Conservation (phyloP, 495 filamentous ascomycete species). For the Stereocaulon alpinum region DNA sequence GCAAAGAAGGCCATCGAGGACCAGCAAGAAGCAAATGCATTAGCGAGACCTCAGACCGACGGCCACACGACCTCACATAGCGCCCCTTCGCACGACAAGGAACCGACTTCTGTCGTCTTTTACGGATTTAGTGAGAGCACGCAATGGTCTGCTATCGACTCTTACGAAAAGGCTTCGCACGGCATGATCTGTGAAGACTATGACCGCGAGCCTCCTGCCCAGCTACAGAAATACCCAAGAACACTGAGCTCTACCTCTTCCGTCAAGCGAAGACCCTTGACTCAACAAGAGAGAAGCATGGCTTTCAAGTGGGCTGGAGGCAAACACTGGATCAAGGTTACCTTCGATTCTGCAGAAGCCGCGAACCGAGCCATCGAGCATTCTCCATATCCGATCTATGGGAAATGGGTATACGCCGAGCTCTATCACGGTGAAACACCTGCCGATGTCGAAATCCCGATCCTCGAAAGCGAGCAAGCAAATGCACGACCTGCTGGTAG, state of each 20-base stretch:
- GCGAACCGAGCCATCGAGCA: conserved; percentile 65
- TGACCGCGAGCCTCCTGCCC: conserved; percentile 53
- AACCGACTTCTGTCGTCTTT: conserved; percentile 72
- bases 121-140: conserved; percentile 64
- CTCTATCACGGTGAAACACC: conserved; percentile 63
- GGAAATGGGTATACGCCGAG: conserved; percentile 69
- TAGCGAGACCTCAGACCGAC: conserved; percentile 22
- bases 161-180: conserved; percentile 59
- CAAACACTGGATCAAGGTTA: conserved; percentile 85
- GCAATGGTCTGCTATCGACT: conserved; percentile 77
- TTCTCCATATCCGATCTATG: conserved; percentile 68
- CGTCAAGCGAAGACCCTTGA: conserved; percentile 45
- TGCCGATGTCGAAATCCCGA: conserved; percentile 49
- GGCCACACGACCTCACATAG: conserved; percentile 32
- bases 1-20: conserved; percentile 17
- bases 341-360: conserved; percentile 71
- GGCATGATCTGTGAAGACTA: conserved; percentile 88
- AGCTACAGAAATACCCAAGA: conserved; percentile 44
- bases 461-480: conserved; percentile 31
- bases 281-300: conserved; percentile 58
- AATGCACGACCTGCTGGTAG: conserved; percentile 22
- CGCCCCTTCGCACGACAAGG: conserved; percentile 38
- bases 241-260: conserved; percentile 57
- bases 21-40: conserved; percentile 36
- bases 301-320: conserved; percentile 68